These are phyloP conservation scores for Andrographis paniculata DNA, from an alignment of 305 asterid species.

Conservation along the genomic window DNA sequence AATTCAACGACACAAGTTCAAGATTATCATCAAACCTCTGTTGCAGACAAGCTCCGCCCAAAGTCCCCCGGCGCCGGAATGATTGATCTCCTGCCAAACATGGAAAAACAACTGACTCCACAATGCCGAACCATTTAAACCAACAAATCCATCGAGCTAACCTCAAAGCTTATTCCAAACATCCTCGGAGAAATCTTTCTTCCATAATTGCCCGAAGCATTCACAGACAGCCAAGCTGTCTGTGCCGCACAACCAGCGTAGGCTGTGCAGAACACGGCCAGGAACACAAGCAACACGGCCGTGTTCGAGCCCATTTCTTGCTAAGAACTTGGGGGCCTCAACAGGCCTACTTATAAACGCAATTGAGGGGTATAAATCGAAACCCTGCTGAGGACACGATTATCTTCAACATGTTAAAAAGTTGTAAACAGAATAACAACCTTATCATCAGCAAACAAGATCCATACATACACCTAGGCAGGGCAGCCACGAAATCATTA, in stretches of 20 bases:
- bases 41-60: conserved; percentile 93
- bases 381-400: too few species aligned
- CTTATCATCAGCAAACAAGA: too few species aligned
- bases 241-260: conserved; percentile 37
- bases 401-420: too few species aligned
- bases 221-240: conserved; percentile 43
- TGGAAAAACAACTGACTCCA: background rate
- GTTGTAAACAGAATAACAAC: too few species aligned
- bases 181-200: conserved; percentile 48
- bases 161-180: conserved; percentile 93
- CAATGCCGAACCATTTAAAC: background rate
- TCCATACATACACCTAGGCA: too few species aligned
- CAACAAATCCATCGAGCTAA: conserved; percentile 18
- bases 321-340: too few species aligned
- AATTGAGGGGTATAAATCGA: too few species aligned
- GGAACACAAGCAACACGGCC: conserved; percentile 26
- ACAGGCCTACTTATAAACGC: too few species aligned
- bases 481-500: too few species aligned
- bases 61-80: conserved; percentile 84
- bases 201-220: conserved; percentile 39
- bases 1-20: background rate
- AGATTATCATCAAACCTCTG: conserved; percentile 37
- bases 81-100: conserved; percentile 64
- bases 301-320: conserved; percentile 37
- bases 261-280: conserved; percentile 23